Base-by-base conservation (phyloP, 257 asterid species). In the Cordia subcordata region DNA sequence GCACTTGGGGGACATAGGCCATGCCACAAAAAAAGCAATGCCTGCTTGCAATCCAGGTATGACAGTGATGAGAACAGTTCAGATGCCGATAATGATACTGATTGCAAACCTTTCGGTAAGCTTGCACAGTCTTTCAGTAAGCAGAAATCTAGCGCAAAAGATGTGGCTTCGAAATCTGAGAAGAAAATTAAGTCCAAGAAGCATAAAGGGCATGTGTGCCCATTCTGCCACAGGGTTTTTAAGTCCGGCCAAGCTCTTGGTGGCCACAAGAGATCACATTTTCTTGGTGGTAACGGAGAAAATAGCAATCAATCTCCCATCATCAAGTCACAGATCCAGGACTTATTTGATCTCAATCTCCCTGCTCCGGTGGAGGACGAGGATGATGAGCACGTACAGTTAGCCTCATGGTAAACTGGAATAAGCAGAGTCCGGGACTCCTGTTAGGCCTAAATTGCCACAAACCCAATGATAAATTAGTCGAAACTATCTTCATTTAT, bases 1-100 rank as follows among this genome's bases (percentile, higher is more conserved):
- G 99, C 94, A 46, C 88, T 92, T 1, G 99, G 99, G 13, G 99
- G 99, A 33, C 99, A 92, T 58, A 78, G 91, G 49, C 99, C 99
- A 0, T 92, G 99, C 78, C 96, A 84, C 76, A 88, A 81, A 53
- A 64, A 78, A 68, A 69, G 32, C 56, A 76, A 71, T 51, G 72
- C 78, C 5, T 57, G 32, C 27, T 53, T 61, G 3, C 89, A 87
- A 57, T 66, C 89, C 0, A 67, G 73, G 54, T 75, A 77, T 21
- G 92, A 80, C 42, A 87, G 77, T 52, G 89, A 74, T 5, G 95
- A 85, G 54, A 88, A 86, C 62, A 83, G 83, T 49, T 56, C 58
- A 33, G 91, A 83, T 22, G 94, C 68, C 57, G 71, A 71, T 38
- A 66, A 75, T 66, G 59, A 51, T 18, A 17, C 52, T 3, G 59